phyloP scores from a whole-genome alignment of 2,329 filamentous ascomycete genomes.

The Talaromyces sp. region DNA sequence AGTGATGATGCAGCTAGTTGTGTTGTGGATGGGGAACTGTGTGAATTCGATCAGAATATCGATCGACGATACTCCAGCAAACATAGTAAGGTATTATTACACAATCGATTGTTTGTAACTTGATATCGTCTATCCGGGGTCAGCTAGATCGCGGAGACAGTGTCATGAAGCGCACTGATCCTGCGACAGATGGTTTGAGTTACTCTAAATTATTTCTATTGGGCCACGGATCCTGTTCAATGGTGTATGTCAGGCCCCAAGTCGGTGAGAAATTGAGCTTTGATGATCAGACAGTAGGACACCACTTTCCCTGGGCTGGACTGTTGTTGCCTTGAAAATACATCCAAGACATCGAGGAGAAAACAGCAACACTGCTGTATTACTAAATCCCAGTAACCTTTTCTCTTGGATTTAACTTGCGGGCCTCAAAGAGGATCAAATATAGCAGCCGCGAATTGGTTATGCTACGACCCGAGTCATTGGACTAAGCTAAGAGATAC shows the following conservation, averaged over 20 bases:
- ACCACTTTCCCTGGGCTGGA: too few relatives aligned
- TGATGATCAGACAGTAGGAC: not conserved
- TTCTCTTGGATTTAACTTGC: not conserved
- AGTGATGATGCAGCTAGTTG: not conserved
- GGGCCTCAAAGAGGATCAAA: not conserved
- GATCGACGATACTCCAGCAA: not conserved
- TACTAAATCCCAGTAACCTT: not conserved
- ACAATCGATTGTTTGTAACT: too few relatives aligned
- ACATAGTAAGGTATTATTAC: not conserved
- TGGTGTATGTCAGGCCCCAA: not conserved
- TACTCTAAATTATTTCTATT: too few relatives aligned
- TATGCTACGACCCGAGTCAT: not conserved
- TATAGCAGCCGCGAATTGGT: not conserved
- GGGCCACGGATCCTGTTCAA: not conserved
- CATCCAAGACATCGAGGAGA: not conserved
- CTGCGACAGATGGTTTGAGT: too few relatives aligned
- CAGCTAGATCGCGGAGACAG: too few relatives aligned
- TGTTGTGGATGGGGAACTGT: not conserved
- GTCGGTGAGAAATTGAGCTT: not conserved
- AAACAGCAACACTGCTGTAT: not conserved
- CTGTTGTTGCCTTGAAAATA: not conserved
- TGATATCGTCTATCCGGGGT: too few relatives aligned
- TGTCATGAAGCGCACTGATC: too few relatives aligned
- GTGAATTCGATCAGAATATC: not conserved
- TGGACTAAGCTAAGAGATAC: not conserved